A percentile compares a stretch with the other conserved stretches of the same genome.
phyloP scores from a whole-genome alignment of 768 basidiomycete species.

The Tricholomella constricta region DNA sequence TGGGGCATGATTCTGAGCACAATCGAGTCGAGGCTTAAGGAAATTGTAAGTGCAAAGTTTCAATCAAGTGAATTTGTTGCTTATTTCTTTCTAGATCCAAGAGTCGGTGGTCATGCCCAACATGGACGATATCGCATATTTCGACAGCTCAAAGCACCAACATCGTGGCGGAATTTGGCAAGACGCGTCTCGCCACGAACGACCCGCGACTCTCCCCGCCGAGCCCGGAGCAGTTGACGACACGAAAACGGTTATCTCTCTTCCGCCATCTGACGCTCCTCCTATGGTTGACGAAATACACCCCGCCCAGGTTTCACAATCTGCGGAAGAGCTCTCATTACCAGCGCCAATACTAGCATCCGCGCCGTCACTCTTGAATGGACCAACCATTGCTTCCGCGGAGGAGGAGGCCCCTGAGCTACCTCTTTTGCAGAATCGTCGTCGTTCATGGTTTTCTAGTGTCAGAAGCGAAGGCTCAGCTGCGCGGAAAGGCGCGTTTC shows the following conservation, averaged over 20 bases:
- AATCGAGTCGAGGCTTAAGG: constrained; percentile 86
- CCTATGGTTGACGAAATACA: constrained; percentile 5
- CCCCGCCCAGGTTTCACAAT: constrained; percentile 12
- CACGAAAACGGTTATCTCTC: constrained; percentile 36
- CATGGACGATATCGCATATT: constrained; percentile 98
- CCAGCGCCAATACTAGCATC: constrained; percentile 2
- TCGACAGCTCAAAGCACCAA: constrained; percentile 65
- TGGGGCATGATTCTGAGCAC: constrained; percentile 91
- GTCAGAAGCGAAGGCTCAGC: constrained; percentile 40
- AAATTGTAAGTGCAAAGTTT: constrained; percentile 62
- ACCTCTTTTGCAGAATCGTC: constrained; percentile 38
- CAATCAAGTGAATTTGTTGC: neutral
- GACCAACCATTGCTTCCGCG: constrained; percentile 4
- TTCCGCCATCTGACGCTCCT: constrained; percentile 27
- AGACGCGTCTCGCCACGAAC: constrained; percentile 61
- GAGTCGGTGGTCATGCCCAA: constrained; percentile 96
- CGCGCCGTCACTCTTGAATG: constrained; percentile 12
- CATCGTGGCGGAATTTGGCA: constrained; percentile 90
- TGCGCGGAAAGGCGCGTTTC: constrained; percentile 22
- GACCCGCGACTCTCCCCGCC: constrained; percentile 19
- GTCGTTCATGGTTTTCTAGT: constrained; percentile 59
- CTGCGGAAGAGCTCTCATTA: constrained; percentile 21
- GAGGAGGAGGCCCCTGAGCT: constrained; percentile 16
- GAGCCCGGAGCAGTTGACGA: constrained; percentile 26
- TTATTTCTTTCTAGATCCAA: constrained; percentile 59